phyloP scores from a whole-genome alignment of 306 rosid genomes.

The Cyamopsis tetragonoloba region DNA sequence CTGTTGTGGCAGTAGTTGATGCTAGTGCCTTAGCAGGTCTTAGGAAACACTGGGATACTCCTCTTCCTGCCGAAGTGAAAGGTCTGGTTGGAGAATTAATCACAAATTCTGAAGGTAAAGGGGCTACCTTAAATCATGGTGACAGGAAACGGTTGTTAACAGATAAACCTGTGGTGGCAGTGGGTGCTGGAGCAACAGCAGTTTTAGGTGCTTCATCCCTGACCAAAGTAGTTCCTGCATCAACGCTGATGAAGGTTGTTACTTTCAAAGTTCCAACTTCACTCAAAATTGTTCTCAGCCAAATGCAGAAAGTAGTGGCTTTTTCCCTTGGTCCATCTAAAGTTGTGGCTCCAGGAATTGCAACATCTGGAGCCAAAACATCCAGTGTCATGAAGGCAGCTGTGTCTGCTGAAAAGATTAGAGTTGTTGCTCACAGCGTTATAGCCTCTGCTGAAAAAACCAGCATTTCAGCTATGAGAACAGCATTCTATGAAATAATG shows the following conservation, averaged over 20 bases:
- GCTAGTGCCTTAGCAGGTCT: conserved; percentile 63
- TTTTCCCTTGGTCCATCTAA: conserved; percentile 54
- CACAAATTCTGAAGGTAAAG: conserved; percentile 38
- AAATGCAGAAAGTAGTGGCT: conserved; percentile 49
- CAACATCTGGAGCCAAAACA: conserved; percentile 59
- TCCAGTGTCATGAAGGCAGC: conserved; percentile 57
- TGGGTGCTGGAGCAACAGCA: conserved; percentile 83
- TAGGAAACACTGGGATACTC: conserved; percentile 74
- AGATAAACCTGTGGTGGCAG: conserved; percentile 66
- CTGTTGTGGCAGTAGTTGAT: conserved; percentile 72
- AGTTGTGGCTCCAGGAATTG: conserved; percentile 49
- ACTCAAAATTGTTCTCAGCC: conserved; percentile 48
- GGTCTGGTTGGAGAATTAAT: conserved; percentile 51
- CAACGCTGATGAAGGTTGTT: conserved; percentile 52
- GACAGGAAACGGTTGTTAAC: conserved; percentile 44
- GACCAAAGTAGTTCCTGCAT: conserved; percentile 65
- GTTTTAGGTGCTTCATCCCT: conserved; percentile 74
- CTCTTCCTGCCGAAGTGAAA: conserved; percentile 54
- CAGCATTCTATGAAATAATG: conserved; percentile 83
- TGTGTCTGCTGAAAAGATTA: conserved; percentile 73
- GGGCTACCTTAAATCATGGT: conserved; percentile 25
- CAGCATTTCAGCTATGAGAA: conserved; percentile 72
- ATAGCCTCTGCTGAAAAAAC: conserved; percentile 75
- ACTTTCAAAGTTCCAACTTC: conserved; percentile 59
- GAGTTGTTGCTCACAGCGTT: conserved; percentile 58